These are phyloP conservation scores for Dunaliella primolecta DNA, from an alignment of 139 green algal genomes.

Conservation along the genomic window DNA sequence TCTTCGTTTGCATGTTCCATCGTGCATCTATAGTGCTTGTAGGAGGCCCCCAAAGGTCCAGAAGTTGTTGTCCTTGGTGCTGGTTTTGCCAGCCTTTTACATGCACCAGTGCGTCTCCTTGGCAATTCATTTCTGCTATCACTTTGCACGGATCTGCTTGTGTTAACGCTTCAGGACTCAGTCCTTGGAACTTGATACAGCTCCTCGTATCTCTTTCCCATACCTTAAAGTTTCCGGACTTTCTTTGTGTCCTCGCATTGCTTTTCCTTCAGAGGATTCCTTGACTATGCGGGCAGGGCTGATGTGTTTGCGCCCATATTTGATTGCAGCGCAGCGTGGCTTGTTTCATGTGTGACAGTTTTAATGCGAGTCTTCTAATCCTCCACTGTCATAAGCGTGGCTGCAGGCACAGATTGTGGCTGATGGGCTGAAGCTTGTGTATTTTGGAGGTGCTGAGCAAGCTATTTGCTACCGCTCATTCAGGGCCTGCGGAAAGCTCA, in stretches of 20 bases:
- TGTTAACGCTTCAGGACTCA: not conserved
- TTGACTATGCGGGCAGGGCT: not conserved
- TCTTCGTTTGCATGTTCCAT: not conserved
- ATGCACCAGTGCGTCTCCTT: not conserved
- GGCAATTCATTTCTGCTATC: not conserved
- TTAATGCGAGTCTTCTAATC: no score
- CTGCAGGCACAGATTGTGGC: no score
- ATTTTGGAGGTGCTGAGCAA: no score
- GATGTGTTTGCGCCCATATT: no score
- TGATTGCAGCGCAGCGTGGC: no score
- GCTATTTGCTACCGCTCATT: no score
- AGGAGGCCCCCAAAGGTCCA: not conserved
- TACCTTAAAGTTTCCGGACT: not conserved
- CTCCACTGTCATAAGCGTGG: no score
- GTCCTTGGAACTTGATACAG: not conserved
- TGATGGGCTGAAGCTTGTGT: no score
- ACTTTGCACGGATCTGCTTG: not conserved
- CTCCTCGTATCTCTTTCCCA: not conserved
- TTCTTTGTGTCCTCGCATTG: not conserved
- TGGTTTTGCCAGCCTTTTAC: not conserved
- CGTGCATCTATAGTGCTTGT: no score
- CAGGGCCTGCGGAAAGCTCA: no score
- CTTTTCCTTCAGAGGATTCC: not conserved
- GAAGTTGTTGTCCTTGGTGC: not conserved
- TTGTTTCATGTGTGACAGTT: no score